These are phyloP conservation scores for Sequoia sempervirens DNA, from an alignment of 75 land plant genomes.

Conservation along the genomic window DNA sequence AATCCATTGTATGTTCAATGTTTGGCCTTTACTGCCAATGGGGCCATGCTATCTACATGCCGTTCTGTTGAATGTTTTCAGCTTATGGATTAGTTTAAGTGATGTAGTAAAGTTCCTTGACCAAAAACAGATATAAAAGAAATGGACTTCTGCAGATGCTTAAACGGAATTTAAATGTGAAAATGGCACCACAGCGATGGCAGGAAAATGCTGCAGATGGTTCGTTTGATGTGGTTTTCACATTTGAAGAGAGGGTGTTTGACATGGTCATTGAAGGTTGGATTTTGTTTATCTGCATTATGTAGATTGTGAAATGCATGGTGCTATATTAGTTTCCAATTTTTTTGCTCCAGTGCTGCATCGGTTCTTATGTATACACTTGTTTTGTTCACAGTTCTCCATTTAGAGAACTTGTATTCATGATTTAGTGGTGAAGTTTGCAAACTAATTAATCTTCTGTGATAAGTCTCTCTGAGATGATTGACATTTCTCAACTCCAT, in stretches of 20 bases:
- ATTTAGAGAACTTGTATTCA: not conserved
- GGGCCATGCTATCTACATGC: not conserved
- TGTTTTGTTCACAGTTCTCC: not conserved
- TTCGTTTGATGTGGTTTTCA: conserved; percentile 82
- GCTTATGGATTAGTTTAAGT: not conserved
- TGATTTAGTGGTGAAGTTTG: not conserved
- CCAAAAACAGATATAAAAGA: conserved; percentile 60
- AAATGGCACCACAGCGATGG: conserved; percentile 88
- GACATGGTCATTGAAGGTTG: conserved; percentile 91
- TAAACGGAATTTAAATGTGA: conserved; percentile 68
- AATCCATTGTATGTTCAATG: not conserved
- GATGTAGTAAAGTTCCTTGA: conserved; percentile 4
- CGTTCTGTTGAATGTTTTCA: not conserved
- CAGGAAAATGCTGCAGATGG: conserved; percentile 96
- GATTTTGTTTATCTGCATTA: not conserved
- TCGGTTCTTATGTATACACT: not conserved
- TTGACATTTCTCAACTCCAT: not conserved
- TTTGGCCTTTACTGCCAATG: not conserved
- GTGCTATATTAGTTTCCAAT: not conserved
- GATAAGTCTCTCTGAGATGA: not conserved
- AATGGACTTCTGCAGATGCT: conserved; percentile 90
- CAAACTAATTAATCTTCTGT: not conserved
- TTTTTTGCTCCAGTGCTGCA: not conserved
- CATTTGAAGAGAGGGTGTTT: conserved; percentile 95
- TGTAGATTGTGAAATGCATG: not conserved